A percentile compares a stretch with the other conserved stretches of the same genome.
These are phyloP conservation scores for Scedosporium apiospermum DNA, from an alignment of 2,329 filamentous ascomycete species.

Conservation along the genomic window DNA sequence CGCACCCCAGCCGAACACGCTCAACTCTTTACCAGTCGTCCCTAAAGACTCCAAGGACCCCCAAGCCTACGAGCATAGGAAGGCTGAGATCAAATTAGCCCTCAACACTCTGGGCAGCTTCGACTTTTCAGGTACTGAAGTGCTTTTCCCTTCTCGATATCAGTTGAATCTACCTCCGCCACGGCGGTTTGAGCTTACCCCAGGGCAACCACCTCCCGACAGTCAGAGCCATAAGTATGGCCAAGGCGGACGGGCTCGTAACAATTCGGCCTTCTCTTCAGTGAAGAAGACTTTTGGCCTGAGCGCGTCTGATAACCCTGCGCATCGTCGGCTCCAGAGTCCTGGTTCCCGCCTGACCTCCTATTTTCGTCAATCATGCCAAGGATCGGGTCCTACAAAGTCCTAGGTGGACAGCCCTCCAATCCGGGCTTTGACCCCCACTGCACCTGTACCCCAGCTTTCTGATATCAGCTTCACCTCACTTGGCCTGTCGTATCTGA, in stretches of 20 bases:
- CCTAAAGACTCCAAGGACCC: slow-evolving; percentile 81
- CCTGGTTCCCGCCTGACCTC: background rate
- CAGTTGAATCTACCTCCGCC: background rate
- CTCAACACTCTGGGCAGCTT: slow-evolving; percentile 96
- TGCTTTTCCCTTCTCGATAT: slow-evolving; percentile 9
- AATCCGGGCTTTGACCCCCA: background rate
- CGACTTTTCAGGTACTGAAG: slow-evolving; percentile 55
- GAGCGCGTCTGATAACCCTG: background rate
- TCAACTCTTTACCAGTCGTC: slow-evolving; percentile 71
- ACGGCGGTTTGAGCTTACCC: slow-evolving; percentile 1
- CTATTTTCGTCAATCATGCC: background rate
- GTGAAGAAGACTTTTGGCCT: background rate
- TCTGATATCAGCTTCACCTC: too few species aligned
- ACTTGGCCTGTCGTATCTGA: too few species aligned
- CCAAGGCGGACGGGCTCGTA: background rate
- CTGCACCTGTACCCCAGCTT: background rate
- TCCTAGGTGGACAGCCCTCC: slow-evolving; percentile 2
- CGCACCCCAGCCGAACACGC: slow-evolving; percentile 74
- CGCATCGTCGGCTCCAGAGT: background rate
- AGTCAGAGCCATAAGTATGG: slow-evolving; percentile 1
- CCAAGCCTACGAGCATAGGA: slow-evolving; percentile 67
- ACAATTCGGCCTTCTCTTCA: background rate
- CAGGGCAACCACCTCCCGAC: background rate
- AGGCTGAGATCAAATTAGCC: slow-evolving; percentile 83
- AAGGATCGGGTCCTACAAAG: background rate